Conservation (phyloP, 352 stramenopile species). For the Phytophthora quininea region DNA sequence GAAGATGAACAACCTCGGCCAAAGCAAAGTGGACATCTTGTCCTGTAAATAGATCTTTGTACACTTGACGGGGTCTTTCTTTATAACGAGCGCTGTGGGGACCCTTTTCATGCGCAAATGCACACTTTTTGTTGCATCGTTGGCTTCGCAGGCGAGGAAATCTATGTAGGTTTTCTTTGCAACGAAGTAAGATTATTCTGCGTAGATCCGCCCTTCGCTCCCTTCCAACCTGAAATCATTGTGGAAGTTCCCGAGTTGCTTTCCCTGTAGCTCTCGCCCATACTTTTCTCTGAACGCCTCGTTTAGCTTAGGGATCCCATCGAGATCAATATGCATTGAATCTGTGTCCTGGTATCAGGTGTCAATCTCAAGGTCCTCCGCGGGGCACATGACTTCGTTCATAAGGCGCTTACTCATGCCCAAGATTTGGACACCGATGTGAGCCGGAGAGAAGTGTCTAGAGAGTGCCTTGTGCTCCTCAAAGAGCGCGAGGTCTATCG, state of each 20-base stretch:
- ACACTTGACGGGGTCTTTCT: no score
- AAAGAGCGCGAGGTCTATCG: constrained; percentile 2
- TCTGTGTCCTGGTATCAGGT: constrained; percentile 20
- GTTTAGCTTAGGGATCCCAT: constrained; percentile 3
- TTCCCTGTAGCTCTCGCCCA: constrained; percentile 4
- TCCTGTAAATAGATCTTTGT: no score
- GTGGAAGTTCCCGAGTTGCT: constrained; percentile 14
- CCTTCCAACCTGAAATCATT: constrained; percentile 10
- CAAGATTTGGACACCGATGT: constrained; percentile 11
- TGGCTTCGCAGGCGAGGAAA: constrained; percentile 3
- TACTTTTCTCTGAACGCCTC: constrained; percentile 5
- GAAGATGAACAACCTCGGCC: no score
- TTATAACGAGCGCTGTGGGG: not conserved
- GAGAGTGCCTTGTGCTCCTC: constrained; percentile 14
- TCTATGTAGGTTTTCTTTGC: constrained; percentile 16
- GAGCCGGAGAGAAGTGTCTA: constrained; percentile 7
- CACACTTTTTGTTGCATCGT: not conserved
- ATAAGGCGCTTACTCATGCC: constrained; percentile 11
- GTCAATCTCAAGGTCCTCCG: constrained; percentile 5
- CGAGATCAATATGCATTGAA: constrained; percentile 6
- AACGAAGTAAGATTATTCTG: constrained; percentile 3
- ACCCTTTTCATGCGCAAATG: constrained; percentile 14
- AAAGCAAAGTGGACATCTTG: no score
- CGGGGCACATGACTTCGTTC: constrained; percentile 10
- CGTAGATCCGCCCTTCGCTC: constrained; percentile 6